Evolutionary conservation across 331 rosid genomes (phyloP), one percentile per base, ranked within the genome.

Genomic region (Phaseolus coccineus): DNA sequence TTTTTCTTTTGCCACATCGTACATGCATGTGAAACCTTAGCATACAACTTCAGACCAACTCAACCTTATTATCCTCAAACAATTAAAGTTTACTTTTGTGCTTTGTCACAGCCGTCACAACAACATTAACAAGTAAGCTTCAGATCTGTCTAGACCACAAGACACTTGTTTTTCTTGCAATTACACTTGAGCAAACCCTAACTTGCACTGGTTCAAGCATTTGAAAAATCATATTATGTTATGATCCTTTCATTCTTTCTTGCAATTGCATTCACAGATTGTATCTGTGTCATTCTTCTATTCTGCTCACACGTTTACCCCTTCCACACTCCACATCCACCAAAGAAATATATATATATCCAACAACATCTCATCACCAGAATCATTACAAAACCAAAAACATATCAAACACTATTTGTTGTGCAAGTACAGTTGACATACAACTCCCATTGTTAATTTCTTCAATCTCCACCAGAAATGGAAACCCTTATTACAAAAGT

Each of bases 231-330:
- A 52, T 25, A 1, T 9, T 16, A 62, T 71, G 72, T 71, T 71
- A 55, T 77, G 51, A 46, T 52, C 50, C 62, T 56, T 68, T 47
- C 22, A 40, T 62, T 39, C 61, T 73, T 78, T 46, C 86, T 78
- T 83, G 67, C 72, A 73, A 66, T 37, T 72, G 66, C 67, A 83
- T 72, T 77, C 47, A 71, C 52, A 25, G 66, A 57, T 72, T 83
- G 83, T 47, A 78, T 72, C 83, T 83, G 25, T 77, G 80, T 83
- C 86, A 46, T 77, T 83, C 76, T 83, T 58, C 80, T 2, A 22
- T 19, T 79, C 24, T 53, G 25, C 66, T 10, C 22, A 65, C 79
- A 66, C 80, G 86, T 72, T 55, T 83, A 25, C 44, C 4, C 22
- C 65, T 24, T 64, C 57, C 62, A 64, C 71, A 83, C 66, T 55